Conservation (phyloP, 805 yeast species). For the Kuraishia ogatae region DNA sequence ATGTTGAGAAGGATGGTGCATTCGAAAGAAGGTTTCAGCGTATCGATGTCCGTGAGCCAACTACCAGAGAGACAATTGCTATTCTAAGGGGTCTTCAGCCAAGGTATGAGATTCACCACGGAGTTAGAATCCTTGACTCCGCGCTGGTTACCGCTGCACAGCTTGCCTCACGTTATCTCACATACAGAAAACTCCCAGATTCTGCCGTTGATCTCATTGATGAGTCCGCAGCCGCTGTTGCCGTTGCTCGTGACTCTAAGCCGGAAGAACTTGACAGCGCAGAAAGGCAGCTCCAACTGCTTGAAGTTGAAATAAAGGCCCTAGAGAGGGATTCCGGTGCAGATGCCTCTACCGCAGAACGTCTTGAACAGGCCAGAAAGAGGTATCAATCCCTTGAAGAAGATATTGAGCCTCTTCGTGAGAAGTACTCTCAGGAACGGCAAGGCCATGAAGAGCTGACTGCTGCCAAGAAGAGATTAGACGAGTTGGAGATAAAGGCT, state of each 20-base stretch:
- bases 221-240: conserved; percentile 94
- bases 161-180: conserved; percentile 86
- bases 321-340: conserved; percentile 92
- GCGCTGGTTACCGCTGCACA: conserved; percentile 94
- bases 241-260: conserved; percentile 95
- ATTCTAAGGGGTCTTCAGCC: conserved; percentile 93
- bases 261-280: conserved; percentile 94
- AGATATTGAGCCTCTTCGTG: conserved; percentile 75
- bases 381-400: conserved; percentile 80
- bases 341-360: conserved; percentile 73
- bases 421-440: conserved; percentile 78
- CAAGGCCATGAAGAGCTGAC: conserved; percentile 89
- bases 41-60: conserved; percentile 92
- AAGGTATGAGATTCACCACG: conserved; percentile 94
- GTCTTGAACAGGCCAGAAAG: conserved; percentile 71
- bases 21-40: conserved; percentile 98
- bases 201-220: conserved; percentile 95
- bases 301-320: conserved; percentile 95
- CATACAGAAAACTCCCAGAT: conserved; percentile 93
- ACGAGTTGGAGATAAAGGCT: conserved; percentile 89
- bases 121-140: conserved; percentile 90
- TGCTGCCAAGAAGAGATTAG: conserved; percentile 80
- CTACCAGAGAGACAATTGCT: conserved; percentile 88
- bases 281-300: conserved; percentile 84
- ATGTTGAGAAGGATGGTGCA: conserved; percentile 95